Evolutionary conservation across 306 rosid genomes (phyloP).

Genomic region (Hippophae gyantsensis): DNA sequence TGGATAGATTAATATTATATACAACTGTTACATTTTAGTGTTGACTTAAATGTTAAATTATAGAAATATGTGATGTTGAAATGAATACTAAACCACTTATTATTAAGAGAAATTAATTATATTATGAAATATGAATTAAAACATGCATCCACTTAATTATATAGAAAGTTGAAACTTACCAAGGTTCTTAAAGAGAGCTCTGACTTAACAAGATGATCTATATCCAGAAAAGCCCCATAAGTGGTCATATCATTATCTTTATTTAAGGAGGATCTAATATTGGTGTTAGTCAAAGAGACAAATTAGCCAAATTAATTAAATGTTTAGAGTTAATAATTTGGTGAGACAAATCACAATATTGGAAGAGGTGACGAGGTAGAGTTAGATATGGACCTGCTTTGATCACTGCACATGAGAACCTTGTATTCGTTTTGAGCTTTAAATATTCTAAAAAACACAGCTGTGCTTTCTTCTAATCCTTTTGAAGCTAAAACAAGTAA

Average conservation of each 20-base stretch:
- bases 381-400: conserved; percentile 47
- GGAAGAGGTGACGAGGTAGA: neutral
- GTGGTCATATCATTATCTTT: conserved; percentile 47
- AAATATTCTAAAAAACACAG: conserved; percentile 66
- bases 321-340: neutral
- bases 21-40: no score
- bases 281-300: neutral
- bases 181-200: conserved; percentile 53
- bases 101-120: no score
- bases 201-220: conserved; percentile 53
- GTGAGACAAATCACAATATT: neutral
- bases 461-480: conserved; percentile 54
- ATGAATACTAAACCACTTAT: no score
- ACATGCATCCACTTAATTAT: no score
- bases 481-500: conserved; percentile 45
- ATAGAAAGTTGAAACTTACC: conserved; percentile 34
- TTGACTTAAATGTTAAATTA: no score
- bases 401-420: conserved; percentile 63
- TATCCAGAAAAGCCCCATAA: conserved; percentile 52
- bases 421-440: conserved; percentile 31
- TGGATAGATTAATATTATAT: no score
- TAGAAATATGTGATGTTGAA: no score
- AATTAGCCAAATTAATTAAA: neutral
- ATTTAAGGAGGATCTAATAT: conserved; percentile 52
- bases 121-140: no score